Evolutionary conservation across 495 filamentous ascomycete species (phyloP).

Genomic region (Aspergillus ostianus): DNA sequence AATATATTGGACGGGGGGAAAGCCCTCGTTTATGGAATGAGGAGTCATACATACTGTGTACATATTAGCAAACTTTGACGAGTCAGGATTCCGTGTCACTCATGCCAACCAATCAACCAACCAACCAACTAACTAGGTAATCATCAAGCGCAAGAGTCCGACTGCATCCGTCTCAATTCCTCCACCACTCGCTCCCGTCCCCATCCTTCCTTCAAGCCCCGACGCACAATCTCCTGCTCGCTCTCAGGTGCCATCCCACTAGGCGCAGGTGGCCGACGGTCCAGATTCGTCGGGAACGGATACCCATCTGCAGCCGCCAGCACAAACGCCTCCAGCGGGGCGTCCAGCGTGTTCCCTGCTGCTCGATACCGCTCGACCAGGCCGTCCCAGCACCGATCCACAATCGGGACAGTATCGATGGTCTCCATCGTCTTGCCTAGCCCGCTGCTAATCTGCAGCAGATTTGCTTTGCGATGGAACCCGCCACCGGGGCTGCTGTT

Average conservation of each 20-base stretch:
- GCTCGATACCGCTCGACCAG: conserved; percentile 29
- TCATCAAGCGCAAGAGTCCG: conserved; percentile 1
- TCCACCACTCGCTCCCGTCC: conserved; percentile 29
- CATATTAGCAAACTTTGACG: not conserved
- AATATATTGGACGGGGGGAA: not conserved
- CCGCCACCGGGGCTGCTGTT: conserved; percentile 14
- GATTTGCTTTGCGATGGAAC: conserved; percentile 49
- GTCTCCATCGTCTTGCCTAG: conserved; percentile 60
- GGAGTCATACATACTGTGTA: not conserved
- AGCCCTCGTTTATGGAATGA: not conserved
- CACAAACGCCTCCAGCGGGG: conserved; percentile 39
- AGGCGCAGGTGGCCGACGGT: conserved; percentile 46
- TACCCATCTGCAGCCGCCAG: conserved; percentile 52
- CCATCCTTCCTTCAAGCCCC: conserved; percentile 43
- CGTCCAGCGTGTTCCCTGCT: conserved; percentile 29
- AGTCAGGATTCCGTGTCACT: not conserved
- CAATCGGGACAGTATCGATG: conserved; percentile 44
- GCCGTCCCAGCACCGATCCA: conserved; percentile 41
- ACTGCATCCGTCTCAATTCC: conserved; percentile 35
- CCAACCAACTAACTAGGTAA: not conserved
- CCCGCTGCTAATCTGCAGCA: conserved; percentile 53
- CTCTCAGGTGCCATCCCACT: conserved; percentile 55
- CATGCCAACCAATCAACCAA: not conserved
- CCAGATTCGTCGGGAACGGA: conserved; percentile 57
- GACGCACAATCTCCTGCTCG: conserved; percentile 49